Evolutionary conservation across 2,329 filamentous ascomycete genomes (phyloP).

Genomic region (Aspergillus aculeatus): DNA sequence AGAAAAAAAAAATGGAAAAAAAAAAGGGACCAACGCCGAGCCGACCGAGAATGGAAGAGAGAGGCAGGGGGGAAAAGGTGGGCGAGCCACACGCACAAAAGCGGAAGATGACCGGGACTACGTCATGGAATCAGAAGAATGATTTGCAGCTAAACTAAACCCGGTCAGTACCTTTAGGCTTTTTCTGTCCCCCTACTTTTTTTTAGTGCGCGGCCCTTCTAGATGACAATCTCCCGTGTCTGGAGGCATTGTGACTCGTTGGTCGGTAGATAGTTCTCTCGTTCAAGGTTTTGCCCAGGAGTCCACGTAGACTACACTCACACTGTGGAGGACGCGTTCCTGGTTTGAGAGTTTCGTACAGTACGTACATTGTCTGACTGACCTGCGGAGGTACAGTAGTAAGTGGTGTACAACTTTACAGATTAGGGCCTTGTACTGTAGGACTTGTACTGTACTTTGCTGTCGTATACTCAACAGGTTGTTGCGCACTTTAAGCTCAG

Average conservation of each 20-base stretch:
- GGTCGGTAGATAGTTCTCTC: neutral
- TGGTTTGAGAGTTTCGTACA: too few relatives aligned
- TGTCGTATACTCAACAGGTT: too few relatives aligned
- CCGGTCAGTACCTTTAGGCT: too few relatives aligned
- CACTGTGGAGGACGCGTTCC: too few relatives aligned
- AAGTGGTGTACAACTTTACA: too few relatives aligned
- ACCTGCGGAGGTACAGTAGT: too few relatives aligned
- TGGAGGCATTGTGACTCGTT: conserved; percentile 2
- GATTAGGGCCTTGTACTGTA: too few relatives aligned
- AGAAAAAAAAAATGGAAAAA: neutral
- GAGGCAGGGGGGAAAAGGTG: conserved; percentile 3
- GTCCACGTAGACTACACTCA: too few relatives aligned
- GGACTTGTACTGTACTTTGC: too few relatives aligned
- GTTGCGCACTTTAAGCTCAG: neutral
- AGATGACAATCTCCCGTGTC: conserved; percentile 26
- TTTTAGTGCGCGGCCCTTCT: conserved; percentile 18
- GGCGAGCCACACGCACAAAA: neutral
- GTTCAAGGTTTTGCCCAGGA: too few relatives aligned
- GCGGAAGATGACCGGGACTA: conserved; percentile 19
- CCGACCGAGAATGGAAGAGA: conserved; percentile 3
- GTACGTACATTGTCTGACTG: too few relatives aligned
- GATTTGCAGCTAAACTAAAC: conserved; percentile 23
- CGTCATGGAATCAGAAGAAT: conserved; percentile 22
- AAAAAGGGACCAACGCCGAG: neutral
- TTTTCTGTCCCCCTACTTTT: too few relatives aligned